Conservation (phyloP, 768 basidiomycete genomes). For the Mycena haematopus region DNA sequence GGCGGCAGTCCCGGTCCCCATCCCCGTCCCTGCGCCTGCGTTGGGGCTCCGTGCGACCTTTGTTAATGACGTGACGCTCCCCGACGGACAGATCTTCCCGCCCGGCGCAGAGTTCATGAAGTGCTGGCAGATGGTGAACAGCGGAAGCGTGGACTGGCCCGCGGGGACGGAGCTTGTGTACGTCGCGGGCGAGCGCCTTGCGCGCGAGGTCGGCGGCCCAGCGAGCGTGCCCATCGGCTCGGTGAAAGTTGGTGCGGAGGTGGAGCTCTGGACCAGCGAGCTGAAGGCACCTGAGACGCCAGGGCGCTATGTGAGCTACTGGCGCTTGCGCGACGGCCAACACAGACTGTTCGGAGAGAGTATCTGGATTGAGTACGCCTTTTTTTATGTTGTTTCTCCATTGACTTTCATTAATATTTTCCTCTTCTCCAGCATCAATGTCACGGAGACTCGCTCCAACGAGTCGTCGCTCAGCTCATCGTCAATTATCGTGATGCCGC, state of each 20-base stretch:
- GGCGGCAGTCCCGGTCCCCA: conserved; percentile 8
- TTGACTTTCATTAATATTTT: not conserved
- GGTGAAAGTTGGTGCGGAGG: conserved; percentile 61
- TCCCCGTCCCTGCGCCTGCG: conserved; percentile 9
- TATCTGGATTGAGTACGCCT: conserved; percentile 80
- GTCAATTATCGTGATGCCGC: conserved; percentile 75
- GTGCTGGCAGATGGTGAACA: conserved; percentile 79
- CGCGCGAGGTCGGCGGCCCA: conserved; percentile 40
- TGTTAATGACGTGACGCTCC: conserved; percentile 71
- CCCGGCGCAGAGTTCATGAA: conserved; percentile 89
- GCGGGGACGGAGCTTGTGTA: conserved; percentile 70
- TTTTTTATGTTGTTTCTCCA: conserved; percentile 18
- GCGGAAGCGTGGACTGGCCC: conserved; percentile 70
- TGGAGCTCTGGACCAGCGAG: conserved; percentile 75
- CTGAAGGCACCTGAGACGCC: conserved; percentile 82
- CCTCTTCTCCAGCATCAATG: conserved; percentile 58
- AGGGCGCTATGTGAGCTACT: conserved; percentile 79
- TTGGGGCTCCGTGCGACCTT: conserved; percentile 58
- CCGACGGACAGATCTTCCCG: conserved; percentile 78
- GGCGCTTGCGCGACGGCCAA: conserved; percentile 67
- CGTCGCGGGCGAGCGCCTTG: conserved; percentile 71
- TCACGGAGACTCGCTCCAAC: conserved; percentile 55
- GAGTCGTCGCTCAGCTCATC: conserved; percentile 61
- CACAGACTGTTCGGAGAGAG: conserved; percentile 72
- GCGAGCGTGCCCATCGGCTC: conserved; percentile 56